Evolutionary conservation across 2,329 filamentous ascomycete genomes (phyloP), one percentile per base, ranked within the genome.

Genomic region (Ophiosphaerella narmari): DNA sequence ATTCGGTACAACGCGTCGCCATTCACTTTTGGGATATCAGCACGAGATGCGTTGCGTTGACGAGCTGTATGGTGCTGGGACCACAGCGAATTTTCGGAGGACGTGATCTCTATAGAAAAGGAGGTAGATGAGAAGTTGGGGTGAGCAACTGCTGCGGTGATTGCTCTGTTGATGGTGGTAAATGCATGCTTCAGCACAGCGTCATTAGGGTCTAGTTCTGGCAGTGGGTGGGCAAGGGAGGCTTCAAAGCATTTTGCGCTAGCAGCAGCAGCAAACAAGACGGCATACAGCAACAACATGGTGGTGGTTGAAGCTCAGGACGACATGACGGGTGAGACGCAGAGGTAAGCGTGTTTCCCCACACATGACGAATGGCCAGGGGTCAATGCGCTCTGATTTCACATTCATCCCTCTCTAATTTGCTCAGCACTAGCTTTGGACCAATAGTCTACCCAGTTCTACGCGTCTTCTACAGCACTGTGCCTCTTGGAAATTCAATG

Each of bases 101-200:
- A 76, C 1, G 75, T 77, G 14, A 77, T 53, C 38, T 73, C 72
- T 39, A 77, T 52, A 1, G 75, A 77, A 53, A 74, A 74, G 1
- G 74, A 77, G 3, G 68, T 68, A 29, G 64, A 55, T 18, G 61
- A 60, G 50, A 63, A 74, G 43, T 73, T 53, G 6, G 66, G 57
- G 5, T 53, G 60, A n/a, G 59, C 60, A 12, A 70, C 53, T 8
- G 67, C 46, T 7, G 57, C 52, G 1, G 55, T 54, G 12, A 75
- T 52, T 1, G 62, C 56, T 4, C 48, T 40, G 24, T 60, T 53
- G 41, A 77, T 66, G n/a, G 55, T 37, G 2, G 58, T 50, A 39
- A 74, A 73, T 21, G 68, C 67, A 34, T 64, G 34, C 43, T 61
- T 47, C 6, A 74, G 61, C 2, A 66, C 32, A n/a, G 59, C 50